Evolutionary conservation across 768 basidiomycete genomes (phyloP).

Genomic region (Nidularia sp.): DNA sequence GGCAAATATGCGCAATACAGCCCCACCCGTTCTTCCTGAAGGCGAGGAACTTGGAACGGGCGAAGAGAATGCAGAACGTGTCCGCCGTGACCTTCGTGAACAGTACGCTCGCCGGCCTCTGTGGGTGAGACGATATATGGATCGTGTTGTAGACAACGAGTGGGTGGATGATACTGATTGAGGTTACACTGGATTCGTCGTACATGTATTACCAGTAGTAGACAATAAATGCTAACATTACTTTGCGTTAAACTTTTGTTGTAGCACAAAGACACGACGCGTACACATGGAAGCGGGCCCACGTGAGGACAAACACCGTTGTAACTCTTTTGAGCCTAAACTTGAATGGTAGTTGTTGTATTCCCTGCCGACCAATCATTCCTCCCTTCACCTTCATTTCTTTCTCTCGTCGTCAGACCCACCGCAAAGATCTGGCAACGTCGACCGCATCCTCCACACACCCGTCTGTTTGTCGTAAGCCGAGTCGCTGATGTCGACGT

Average conservation of each 20-base stretch:
- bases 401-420: not conserved
- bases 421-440: not conserved
- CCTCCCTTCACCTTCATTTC: not conserved
- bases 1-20: constrained; percentile 39
- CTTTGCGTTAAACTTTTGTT: not conserved
- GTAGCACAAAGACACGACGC: not conserved
- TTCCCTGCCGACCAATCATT: not conserved
- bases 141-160: constrained; percentile 58
- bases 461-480: not conserved
- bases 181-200: constrained; percentile 2
- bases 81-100: constrained; percentile 39
- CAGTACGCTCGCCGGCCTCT: constrained; percentile 47
- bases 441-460: not conserved
- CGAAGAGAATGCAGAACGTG: constrained; percentile 24
- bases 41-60: constrained; percentile 22
- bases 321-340: not conserved
- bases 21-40: constrained; percentile 17
- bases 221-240: not conserved
- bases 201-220: constrained; percentile 1
- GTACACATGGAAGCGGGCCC: too few relatives aligned
- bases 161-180: constrained; percentile 66
- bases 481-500: constrained; percentile 54
- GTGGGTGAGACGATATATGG: constrained; percentile 66
- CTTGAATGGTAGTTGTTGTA: not conserved
- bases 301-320: too few relatives aligned